Evolutionary conservation across 345 rosid genomes (phyloP), one percentile per base, ranked within the genome.

Genomic region (Kandelia obovata): DNA sequence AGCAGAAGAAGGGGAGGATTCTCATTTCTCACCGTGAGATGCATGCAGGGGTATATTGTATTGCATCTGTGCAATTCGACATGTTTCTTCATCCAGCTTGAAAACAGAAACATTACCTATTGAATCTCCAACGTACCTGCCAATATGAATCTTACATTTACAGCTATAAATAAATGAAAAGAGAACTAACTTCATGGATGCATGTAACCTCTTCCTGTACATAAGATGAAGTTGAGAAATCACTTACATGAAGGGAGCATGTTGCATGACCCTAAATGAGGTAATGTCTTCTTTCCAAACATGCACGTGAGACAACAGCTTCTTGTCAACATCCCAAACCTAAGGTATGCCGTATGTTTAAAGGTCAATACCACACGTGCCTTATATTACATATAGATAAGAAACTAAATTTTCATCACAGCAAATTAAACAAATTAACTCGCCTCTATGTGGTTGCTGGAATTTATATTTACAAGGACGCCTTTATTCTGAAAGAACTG

Each of bases 311-410:
- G 85, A 83, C 82, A 88, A 17, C 61, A 77, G 67, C 82, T 82
- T 87, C 85, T 77, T 88, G 43, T 91, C 95, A 65, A 91, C 70
- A 69, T 91, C 87, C 98, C 98, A 94, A 31, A 91, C 97, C 98
- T 94, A 75, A 2, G 51, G 21, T 13, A 59, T 6, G 55, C 19
- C 17, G 1, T 25, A 9, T 7, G 31, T 15, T 4, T 25, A 8
- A 56, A 56, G 31, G 28, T 56, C 59, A 55, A 9, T 23, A 25
- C 6, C 30, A 3, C 19, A 15, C 5, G 49, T 13, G 5, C 2
- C 49, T 43, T 43, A 43, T 19, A 43, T 43, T 34, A 7, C 37
- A 43, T 43, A 43, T 13, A 43, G 4, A 39, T 39, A 2, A 10
- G 13, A 39, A 39, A 13, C 49, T 43, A 43, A 43, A 43, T 2